These are phyloP conservation scores for Kodamaea fungicola DNA, from an alignment of 1,139 yeast genomes.

Conservation along the genomic window DNA sequence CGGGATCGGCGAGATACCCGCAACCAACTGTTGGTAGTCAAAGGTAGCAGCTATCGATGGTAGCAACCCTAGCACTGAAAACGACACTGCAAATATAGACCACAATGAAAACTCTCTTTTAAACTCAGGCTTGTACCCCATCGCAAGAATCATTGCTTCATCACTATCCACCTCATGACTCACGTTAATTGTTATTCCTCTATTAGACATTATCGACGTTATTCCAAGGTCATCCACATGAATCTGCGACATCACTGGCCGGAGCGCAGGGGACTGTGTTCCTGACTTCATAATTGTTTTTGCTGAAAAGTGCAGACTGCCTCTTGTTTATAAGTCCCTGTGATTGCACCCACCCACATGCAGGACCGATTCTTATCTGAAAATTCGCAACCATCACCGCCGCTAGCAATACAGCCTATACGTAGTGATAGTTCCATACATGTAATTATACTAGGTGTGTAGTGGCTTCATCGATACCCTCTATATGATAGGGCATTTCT, in stretches of 20 bases:
- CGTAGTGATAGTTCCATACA: too few species aligned
- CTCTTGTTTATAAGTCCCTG: too few species aligned
- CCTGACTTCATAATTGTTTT: neutral
- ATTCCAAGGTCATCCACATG: conserved; percentile 37
- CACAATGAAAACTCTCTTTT: conserved; percentile 63
- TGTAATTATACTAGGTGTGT: too few species aligned
- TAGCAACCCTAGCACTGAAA: conserved; percentile 66
- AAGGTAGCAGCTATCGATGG: conserved; percentile 66
- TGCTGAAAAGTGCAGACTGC: too few species aligned
- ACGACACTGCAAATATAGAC: conserved; percentile 66
- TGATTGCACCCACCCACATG: too few species aligned
- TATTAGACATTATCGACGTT: conserved; percentile 39
- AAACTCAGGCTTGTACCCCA: conserved; percentile 74
- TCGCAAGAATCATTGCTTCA: conserved; percentile 56
- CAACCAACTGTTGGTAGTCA: conserved; percentile 50
- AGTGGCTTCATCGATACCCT: too few species aligned
- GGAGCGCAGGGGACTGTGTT: neutral
- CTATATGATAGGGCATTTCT: too few species aligned
- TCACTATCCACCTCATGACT: conserved; percentile 49
- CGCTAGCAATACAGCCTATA: too few species aligned
- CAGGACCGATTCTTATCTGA: too few species aligned
- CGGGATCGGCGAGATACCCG: conserved; percentile 53
- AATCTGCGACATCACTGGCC: conserved; percentile 4
- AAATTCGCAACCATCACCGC: too few species aligned
- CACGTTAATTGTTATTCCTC: conserved; percentile 36